These are phyloP conservation scores for Quercus engelmannii DNA, from an alignment of 306 rosid genomes.

Conservation along the genomic window DNA sequence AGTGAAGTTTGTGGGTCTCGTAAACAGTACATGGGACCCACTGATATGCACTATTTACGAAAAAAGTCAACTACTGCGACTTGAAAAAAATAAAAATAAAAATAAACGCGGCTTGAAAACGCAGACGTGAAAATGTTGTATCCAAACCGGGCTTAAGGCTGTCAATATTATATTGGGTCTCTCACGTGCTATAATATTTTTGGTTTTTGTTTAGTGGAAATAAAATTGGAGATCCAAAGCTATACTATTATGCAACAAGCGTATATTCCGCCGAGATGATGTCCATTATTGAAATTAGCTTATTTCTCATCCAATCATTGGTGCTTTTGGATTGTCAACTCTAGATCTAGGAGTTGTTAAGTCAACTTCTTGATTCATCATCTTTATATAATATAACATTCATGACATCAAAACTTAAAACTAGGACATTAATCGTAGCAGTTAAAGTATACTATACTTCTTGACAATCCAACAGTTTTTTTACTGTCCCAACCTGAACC, in stretches of 20 bases:
- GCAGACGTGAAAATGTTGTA: too few species aligned
- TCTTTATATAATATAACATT: constrained; percentile 16
- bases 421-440: not conserved
- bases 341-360: constrained; percentile 18
- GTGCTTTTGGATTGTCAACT: constrained; percentile 36
- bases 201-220: not conserved
- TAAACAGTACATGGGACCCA: too few species aligned
- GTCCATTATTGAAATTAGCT: not conserved
- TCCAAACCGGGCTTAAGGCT: not conserved
- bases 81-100: too few species aligned
- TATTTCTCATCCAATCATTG: constrained; percentile 16
- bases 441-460: not conserved
- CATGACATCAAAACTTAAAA: constrained; percentile 8
- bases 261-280: not conserved
- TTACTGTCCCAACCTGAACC: not conserved
- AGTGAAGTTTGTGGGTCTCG: too few species aligned
- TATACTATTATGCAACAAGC: not conserved
- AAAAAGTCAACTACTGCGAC: too few species aligned
- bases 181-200: not conserved
- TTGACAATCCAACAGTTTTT: not conserved
- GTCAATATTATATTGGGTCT: constrained; percentile 1
- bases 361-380: constrained; percentile 35
- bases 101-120: too few species aligned
- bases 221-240: constrained; percentile 1
- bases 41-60: too few species aligned